Base-by-base conservation (phyloP, 139 green algal genomes). In the Chlorella sp. region DNA sequence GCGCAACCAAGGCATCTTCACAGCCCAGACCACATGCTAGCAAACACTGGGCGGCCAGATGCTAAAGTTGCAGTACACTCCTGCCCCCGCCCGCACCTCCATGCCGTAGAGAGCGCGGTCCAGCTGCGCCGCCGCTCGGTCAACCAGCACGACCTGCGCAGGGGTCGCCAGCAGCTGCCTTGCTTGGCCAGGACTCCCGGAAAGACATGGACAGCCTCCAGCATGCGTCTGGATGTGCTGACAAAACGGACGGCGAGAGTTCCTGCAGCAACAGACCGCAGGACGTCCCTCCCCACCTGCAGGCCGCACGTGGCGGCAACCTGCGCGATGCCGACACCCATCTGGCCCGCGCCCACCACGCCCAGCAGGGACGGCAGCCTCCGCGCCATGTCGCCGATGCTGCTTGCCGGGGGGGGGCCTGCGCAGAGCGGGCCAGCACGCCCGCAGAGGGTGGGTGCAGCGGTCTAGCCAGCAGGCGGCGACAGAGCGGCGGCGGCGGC, bases 261-360 rank as follows among this genome's bases (percentile, higher is more conserved):
- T 28, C 22, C 36, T 28, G 28, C 62, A 28, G 20, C 8, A 9
- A 22, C 6, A 67, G 58, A 22, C 58, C 6, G 58, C 17, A 67
- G 58, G 19, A 30, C 28, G 58, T 67, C 58, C 9, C 32, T 0
- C 0, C 91, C 14, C 5, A 92, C 88, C 32, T 84, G 46, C 9
- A 95, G n/a, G 16, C 88, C 89, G 8, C 83, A 60, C 4, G 70
- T 81, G 4, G 91, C 92, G n/a, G 87, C 82, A 8, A 94, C 79
- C 44, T 96, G 92, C 1, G 93, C 92, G 48, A 96, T 96, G 36
- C 93, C 93, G 13, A 65, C 79, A 16, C 94, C 94, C 94, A 97
- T 97, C 85, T 97, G 94, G 1, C 94, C 94, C 0, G 85, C 87
- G 28, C 94, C 94, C 0, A 96, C 86, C 16, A 97, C 89, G 1